A percentile compares a stretch with the other conserved stretches of the same genome.
phyloP scores from a whole-genome alignment of 805 yeast species.

The Starmerella ratchasimensis region DNA sequence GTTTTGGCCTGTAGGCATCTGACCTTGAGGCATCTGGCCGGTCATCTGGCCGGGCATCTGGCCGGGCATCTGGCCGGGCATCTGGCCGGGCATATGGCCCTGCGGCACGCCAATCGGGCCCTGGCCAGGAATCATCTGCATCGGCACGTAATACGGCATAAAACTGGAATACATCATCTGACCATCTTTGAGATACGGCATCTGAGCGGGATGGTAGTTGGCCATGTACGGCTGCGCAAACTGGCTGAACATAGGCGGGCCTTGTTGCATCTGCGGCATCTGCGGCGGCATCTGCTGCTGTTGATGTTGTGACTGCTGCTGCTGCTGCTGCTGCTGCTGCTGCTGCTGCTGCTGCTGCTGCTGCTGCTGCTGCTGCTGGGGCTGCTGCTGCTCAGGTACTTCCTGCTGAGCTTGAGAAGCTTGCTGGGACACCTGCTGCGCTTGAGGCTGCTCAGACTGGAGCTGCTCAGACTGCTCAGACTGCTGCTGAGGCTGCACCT shows the following conservation, averaged over 20 bases:
- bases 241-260: slow-evolving; percentile 1
- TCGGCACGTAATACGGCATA: slow-evolving; percentile 5
- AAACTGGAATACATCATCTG: slow-evolving; percentile 3
- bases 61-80: not conserved
- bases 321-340: slow-evolving; percentile 5
- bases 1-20: too few relatives aligned
- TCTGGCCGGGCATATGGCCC: slow-evolving; percentile 7
- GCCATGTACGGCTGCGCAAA: not conserved
- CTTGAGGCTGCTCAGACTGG: slow-evolving; percentile 10
- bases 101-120: slow-evolving; percentile 1
- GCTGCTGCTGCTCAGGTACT: not conserved
- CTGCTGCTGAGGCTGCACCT: slow-evolving; percentile 4
- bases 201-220: not conserved
- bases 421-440: slow-evolving; percentile 2
- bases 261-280: slow-evolving; percentile 7
- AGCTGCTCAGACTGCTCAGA: slow-evolving; percentile 10
- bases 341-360: slow-evolving; percentile 3
- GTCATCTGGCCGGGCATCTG: not conserved
- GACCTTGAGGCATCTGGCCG: too few relatives aligned
- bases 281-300: slow-evolving; percentile 4
- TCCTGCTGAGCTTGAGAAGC: not conserved
- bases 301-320: slow-evolving; percentile 6
- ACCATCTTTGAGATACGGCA: not conserved
- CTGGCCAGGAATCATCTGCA: slow-evolving; percentile 3
- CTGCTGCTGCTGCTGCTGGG: slow-evolving; percentile 1